Base-by-base conservation (phyloP, 441 rosid species). In the Isatis lusitanica region DNA sequence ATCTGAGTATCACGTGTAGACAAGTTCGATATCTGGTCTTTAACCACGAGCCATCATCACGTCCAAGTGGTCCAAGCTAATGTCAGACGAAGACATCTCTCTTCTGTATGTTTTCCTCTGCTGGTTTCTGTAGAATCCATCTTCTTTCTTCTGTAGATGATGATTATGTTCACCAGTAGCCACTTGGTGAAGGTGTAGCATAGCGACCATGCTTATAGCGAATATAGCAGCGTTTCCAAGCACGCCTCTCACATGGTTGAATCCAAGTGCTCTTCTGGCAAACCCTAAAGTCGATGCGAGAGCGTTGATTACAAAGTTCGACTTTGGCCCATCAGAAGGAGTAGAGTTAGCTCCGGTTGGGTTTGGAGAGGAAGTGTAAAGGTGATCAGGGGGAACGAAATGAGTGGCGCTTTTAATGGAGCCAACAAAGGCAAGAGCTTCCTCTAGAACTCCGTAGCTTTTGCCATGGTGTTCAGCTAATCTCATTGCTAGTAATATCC, bases 371-470 rank as follows among this genome's bases (percentile, higher is more conserved):
- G 86, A 33, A 30, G 50, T 53, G 38, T 74, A 86, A 8, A 87
- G 86, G 64, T 84, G 78, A 51, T 87, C 91, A 12, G 88, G 88
- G 48, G 87, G 84, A 53, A 86, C 79, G 60, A 81, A 85, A 40
- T 63, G 84, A 16, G 74, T 59, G 2, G 87, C 74, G 44, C 76
- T 86, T 44, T 77, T 81, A 10, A 89, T 91, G 46, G 84, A 89
- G 12, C 98, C 94, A 6, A 89, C 90, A 65, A 94, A 94, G 18
- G 90, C 89, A 38, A 83, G 76, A 64, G 96, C 93, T 84, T 94
- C 98, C 67, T 92, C 95, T 26, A 94, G 74, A 63, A 94, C 97
- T 76, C 87, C 83, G 73, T 89, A 84, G 83, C 82, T 86, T 82
- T 88, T 88, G 30, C 95, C 98, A 11, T 82, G 87, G 77, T 92